Base-by-base conservation (phyloP, 805 yeast genomes). In the Ogataea thermomethanolica region DNA sequence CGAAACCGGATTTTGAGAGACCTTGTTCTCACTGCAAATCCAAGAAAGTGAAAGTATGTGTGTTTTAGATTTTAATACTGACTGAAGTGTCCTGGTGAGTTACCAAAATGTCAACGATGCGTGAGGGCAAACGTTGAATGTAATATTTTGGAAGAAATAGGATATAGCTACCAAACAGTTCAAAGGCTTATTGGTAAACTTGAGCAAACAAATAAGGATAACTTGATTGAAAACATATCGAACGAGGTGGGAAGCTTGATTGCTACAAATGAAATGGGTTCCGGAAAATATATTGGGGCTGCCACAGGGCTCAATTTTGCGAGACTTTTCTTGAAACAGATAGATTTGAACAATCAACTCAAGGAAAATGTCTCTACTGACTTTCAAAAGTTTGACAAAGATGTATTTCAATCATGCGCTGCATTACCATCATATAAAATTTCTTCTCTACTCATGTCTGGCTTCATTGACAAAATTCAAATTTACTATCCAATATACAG, bases 281-380 rank as follows among this genome's bases (percentile, higher is more conserved):
- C 40, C 26, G 57, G 57, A 8, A 54, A 54, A 29, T 51, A 51
- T 24, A 50, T 51, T 3, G 56, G 56, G 4, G 59, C 59, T n/a
- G 59, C 57, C 21, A 53, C 59, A 5, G 59, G 59, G 9, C 41
- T 53, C 11, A 53, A 51, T 24, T 54, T 54, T 41, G 56, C 54
- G 9, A 44, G 48, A 14, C 32, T 46, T 2, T 51, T 54, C 22
- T 36, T 53, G 14, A 49, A 49, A 23, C 53, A 52, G 29, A 46
- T 54, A 5, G 41, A 54, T 13, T 17, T 54, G 17, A 50, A 44
- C 14, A 50, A 39, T 15, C 45, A 41, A 11, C 35, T 51, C 14
- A 38, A 43, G 12, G 48, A 41, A 7, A 31, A 39, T 12, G 37
- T 37, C 6, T 20, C 33, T 2, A 25, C 35, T 3, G 49, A 44